Evolutionary conservation across 441 rosid genomes (phyloP).

Genomic region (Mallotus repandus): DNA sequence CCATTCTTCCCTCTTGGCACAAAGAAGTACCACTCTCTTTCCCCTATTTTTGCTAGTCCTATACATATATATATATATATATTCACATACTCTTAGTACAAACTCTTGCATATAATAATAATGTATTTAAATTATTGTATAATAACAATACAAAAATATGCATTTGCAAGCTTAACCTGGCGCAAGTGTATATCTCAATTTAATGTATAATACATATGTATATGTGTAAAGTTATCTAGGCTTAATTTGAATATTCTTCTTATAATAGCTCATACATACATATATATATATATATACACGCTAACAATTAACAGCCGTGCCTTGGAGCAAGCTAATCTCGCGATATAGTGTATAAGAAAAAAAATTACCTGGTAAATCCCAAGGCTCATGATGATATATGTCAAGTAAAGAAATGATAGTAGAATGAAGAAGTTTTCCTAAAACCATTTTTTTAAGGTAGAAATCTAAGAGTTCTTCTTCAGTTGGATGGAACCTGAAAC

Average conservation of each 20-base stretch:
- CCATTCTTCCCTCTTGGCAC: slow-evolving; percentile 35
- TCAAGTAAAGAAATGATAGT: slow-evolving; percentile 27
- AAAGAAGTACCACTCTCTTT: slow-evolving; percentile 43
- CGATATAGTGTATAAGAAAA: no score
- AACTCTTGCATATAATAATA: neutral
- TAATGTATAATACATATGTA: no score
- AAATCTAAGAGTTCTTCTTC: slow-evolving; percentile 38
- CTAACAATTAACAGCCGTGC: no score
- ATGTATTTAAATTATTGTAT: no score
- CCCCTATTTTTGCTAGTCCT: slow-evolving; percentile 35
- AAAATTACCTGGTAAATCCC: slow-evolving; percentile 33
- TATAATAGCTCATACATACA: no score
- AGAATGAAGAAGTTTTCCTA: slow-evolving; percentile 10
- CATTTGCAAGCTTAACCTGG: no score
- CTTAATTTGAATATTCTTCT: no score
- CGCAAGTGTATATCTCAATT: no score
- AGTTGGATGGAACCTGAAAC: slow-evolving; percentile 43
- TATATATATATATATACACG: neutral
- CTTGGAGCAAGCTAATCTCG: no score
- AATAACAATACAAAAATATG: no score
- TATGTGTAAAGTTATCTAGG: no score
- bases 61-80: neutral
- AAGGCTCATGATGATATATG: slow-evolving; percentile 31
- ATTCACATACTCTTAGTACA: neutral
- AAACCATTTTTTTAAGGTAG: slow-evolving; percentile 27